Base-by-base conservation (phyloP, 208 protist species). In the Naegleria gruberi region DNA sequence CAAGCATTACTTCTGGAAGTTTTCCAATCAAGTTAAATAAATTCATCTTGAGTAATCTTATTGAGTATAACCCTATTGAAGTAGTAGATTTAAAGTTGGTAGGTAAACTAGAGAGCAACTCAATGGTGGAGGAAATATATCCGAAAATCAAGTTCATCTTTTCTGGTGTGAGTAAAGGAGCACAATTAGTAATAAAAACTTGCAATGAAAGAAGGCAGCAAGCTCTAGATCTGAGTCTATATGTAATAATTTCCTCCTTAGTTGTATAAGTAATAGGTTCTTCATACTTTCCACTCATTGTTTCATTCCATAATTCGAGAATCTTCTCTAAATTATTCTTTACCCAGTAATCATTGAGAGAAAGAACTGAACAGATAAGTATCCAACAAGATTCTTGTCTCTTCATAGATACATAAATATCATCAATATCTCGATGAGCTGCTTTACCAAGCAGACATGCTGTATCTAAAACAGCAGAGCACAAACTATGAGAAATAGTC, bases 261-360 rank as follows among this genome's bases (percentile, higher is more conserved):
- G 83, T 55, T 40, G 43, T 4, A 34, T 46, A 88, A 37, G 23
- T 88, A 30, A 43, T 65, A 30, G 37, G 26, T 88, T 44, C 43
- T 37, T 77, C 65, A 77, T 77, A 77, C 34, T 88, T 85, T 46
- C n/a, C 37, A 34, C 41, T 65, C 19, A 88, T 41, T 40, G n/a
- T 43, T 65, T 88, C 12, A 57, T 88, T 45, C 84, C 84, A 88
- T 30, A 65, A 41, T 4, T 88, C 84, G 0, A 65, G n/a, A 26
- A 88, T 88, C 34, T 88, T 88, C 43, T 88, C 84, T 8, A 88
- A n/a, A 30, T 88, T 55, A 42, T 46, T n/a, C 42, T 88, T 88
- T 10, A 88, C 34, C 84, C 84, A 88, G 65, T 65, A 42, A 88
- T 88, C 84, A 41, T 40, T 65, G 34, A 88, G 26, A 19, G 84